Evolutionary conservation across 1,284 basidiomycete species (phyloP), one percentile per base, ranked within the genome.

Genomic region (Wallemia ichthyophaga): DNA sequence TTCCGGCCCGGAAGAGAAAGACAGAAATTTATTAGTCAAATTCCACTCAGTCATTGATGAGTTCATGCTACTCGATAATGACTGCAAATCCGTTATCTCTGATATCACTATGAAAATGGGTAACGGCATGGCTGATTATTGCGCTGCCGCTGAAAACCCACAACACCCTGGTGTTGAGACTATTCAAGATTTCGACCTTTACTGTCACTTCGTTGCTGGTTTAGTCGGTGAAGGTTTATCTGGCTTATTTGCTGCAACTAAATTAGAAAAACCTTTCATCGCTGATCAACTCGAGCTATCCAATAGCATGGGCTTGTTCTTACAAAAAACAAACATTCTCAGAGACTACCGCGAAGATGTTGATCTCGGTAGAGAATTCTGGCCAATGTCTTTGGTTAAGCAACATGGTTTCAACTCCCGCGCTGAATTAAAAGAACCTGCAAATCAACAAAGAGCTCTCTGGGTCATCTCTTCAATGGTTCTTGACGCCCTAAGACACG

Each of bases 281-380:
- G 81, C 78, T 37, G 73, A 79, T 56, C 85, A 96, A 69, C 78
- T 94, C 61, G 82, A 83, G 63, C 76, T 98, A 1, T 81, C 82
- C 64, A 95, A 96, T 71, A 85, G 84, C 57, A 89, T 96, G 84
- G 94, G 94, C n/a, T 76, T 92, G 19, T 76, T 96, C 59, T 76
- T 99, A 13, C 94, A 98, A 71, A 99, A 99, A 73, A 95, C 89
- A 37, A 98, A 98, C 72, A 95, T 98, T 69, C 85, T 89, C 63
- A 82, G 92, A 60, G 94, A 99, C 70, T 87, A 82, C 71, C 79
- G 85, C 55, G 92, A 99, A 71, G 94, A 99, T 69, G 77, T 81
- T 13, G 81, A 89, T 55, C 77, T 92, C 58, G 74, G 76, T 13
- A 78, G 92, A 48, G 85, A 79, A 67, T 98, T 98, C 74, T 99